phyloP scores from a whole-genome alignment of 305 asterid species.

The Fraxinus floribunda region DNA sequence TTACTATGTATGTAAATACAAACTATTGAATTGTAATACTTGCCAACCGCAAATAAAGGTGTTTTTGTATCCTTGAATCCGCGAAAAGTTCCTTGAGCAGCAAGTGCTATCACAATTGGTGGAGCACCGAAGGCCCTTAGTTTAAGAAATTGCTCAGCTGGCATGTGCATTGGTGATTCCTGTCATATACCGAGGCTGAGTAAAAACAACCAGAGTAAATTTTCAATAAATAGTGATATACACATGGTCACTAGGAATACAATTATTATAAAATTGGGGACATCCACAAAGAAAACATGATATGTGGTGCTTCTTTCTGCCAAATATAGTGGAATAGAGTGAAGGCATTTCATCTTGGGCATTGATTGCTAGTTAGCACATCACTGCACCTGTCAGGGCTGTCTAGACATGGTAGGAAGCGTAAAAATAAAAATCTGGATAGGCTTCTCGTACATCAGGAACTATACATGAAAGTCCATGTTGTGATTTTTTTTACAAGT shows the following conservation, averaged over 20 bases:
- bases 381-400: not conserved
- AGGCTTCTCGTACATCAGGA: not conserved
- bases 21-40: slow-evolving; percentile 34
- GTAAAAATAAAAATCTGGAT: not conserved
- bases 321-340: not conserved
- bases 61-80: slow-evolving; percentile 97
- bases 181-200: slow-evolving; percentile 33
- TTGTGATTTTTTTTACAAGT: not conserved
- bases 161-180: slow-evolving; percentile 91
- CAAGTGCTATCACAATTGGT: slow-evolving; percentile 83
- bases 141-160: slow-evolving; percentile 84
- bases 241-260: not conserved
- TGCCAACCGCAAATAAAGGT: slow-evolving; percentile 90
- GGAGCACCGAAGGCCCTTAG: slow-evolving; percentile 91
- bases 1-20: not conserved
- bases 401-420: not conserved
- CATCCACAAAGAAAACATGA: not conserved
- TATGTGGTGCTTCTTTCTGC: not conserved
- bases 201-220: slow-evolving; percentile 9
- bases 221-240: slow-evolving; percentile 11
- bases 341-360: slow-evolving; percentile 11
- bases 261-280: not conserved
- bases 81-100: slow-evolving; percentile 94
- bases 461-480: not conserved
- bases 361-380: not conserved